phyloP scores from a whole-genome alignment of 2,329 filamentous ascomycete species.

The Chalaropsis ovoidea region DNA sequence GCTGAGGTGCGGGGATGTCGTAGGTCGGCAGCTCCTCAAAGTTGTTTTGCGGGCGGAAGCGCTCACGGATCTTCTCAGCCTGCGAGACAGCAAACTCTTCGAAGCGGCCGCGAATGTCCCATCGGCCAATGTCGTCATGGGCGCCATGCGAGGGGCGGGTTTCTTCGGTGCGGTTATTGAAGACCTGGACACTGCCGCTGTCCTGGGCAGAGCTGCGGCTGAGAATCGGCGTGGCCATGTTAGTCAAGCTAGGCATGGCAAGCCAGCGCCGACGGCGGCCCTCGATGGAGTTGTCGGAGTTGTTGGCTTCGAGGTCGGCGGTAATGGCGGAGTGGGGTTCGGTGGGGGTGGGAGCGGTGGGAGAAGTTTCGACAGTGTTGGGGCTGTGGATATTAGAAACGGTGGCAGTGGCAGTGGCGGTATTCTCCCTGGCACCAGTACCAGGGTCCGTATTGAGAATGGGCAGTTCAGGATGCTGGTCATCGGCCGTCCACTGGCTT shows the following conservation, averaged over 20 bases:
- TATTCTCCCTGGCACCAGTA: not conserved
- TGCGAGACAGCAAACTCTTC: constrained; percentile 53
- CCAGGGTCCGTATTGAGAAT: not conserved
- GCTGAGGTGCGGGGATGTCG: constrained; percentile 51
- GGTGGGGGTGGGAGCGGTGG: not conserved
- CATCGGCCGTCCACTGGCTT: constrained; percentile 25
- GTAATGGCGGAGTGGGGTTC: constrained; percentile 4
- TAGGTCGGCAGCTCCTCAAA: constrained; percentile 48
- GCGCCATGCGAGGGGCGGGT: constrained; percentile 6
- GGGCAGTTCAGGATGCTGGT: not conserved
- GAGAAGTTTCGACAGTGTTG: not conserved
- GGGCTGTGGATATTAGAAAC: not conserved
- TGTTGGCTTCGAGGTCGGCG: constrained; percentile 24
- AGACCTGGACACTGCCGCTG: constrained; percentile 7
- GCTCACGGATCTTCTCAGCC: constrained; percentile 50
- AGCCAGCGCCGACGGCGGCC: constrained; percentile 11
- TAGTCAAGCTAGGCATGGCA: constrained; percentile 30
- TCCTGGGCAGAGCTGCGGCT: constrained; percentile 29
- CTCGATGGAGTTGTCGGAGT: not conserved
- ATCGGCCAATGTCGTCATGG: constrained; percentile 33
- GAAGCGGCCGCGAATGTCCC: constrained; percentile 48
- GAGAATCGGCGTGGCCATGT: constrained; percentile 28
- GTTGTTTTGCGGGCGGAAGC: constrained; percentile 44
- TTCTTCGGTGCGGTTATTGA: constrained; percentile 9
- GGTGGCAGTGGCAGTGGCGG: constrained; percentile 12